These are phyloP conservation scores for Phaeolepiota aurea DNA, from an alignment of 768 basidiomycete species.

Conservation along the genomic window DNA sequence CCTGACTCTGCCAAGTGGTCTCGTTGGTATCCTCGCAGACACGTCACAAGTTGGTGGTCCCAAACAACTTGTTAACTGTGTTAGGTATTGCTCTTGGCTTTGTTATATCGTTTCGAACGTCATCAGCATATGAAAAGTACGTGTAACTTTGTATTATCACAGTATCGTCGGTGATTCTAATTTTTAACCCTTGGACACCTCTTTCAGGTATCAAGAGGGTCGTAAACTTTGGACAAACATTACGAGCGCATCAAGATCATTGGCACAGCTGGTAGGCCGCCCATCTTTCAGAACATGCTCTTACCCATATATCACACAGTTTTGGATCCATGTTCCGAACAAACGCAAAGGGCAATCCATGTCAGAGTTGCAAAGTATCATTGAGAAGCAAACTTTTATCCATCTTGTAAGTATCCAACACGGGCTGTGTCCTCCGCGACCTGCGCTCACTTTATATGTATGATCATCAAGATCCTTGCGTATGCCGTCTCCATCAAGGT, in stretches of 20 bases:
- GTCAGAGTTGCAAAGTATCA: constrained; percentile 29
- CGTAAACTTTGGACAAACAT: constrained; percentile 56
- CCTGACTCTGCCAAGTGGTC: constrained; percentile 30
- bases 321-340: constrained; percentile 42
- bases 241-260: constrained; percentile 38
- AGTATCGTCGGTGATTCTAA: no score
- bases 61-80: constrained; percentile 42
- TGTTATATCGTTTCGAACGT: constrained; percentile 54
- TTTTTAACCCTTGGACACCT: no score
- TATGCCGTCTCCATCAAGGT: constrained; percentile 55
- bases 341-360: constrained; percentile 20
- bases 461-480: constrained; percentile 41
- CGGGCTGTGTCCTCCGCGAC: not conserved
- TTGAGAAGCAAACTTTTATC: constrained; percentile 64
- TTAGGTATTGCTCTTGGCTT: constrained; percentile 57
- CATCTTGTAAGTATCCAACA: constrained; percentile 38
- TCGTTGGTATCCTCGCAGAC: constrained; percentile 36
- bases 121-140: constrained; percentile 50
- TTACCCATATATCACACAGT: constrained; percentile 16
- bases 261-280: constrained; percentile 38
- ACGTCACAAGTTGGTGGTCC: constrained; percentile 29
- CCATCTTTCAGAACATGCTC: constrained; percentile 1
- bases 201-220: constrained; percentile 42
- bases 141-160: no score
- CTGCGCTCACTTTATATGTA: not conserved